Evolutionary conservation across 768 basidiomycete genomes (phyloP).

Genomic region (Suillus ampliporus): DNA sequence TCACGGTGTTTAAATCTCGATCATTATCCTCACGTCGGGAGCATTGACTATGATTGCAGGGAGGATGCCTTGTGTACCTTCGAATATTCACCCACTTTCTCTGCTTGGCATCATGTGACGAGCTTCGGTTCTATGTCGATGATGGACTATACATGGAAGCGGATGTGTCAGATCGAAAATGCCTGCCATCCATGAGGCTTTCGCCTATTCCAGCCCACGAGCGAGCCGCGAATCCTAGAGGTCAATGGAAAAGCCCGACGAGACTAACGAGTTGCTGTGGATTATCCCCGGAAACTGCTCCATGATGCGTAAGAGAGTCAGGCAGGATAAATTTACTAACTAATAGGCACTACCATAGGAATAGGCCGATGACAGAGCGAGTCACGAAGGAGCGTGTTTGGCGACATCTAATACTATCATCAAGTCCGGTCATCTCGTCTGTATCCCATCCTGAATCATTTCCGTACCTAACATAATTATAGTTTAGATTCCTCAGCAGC

Average conservation of each 20-base stretch:
- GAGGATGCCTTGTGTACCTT: background rate
- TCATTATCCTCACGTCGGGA: background rate
- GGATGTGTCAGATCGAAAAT: slow-evolving; percentile 65
- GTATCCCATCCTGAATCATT: slow-evolving; percentile 9
- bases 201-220: slow-evolving; percentile 56
- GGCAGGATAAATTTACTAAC: background rate
- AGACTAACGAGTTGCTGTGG: slow-evolving; percentile 33
- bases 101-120: background rate
- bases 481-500: slow-evolving; percentile 33
- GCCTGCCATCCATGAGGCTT: slow-evolving; percentile 66
- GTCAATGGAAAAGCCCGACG: slow-evolving; percentile 30
- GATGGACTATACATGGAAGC: slow-evolving; percentile 48
- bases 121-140: slow-evolving; percentile 57
- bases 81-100: too few species aligned
- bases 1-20: slow-evolving; percentile 48
- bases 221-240: slow-evolving; percentile 31
- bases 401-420: slow-evolving; percentile 36
- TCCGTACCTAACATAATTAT: background rate
- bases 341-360: background rate
- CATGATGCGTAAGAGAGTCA: slow-evolving; percentile 1
- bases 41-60: background rate
- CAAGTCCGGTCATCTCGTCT: slow-evolving; percentile 32
- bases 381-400: slow-evolving; percentile 27
- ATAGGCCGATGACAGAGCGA: slow-evolving; percentile 19
- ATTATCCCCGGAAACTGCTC: slow-evolving; percentile 25